These are phyloP conservation scores for Cryptococcus sp. DNA, from an alignment of 1,284 basidiomycete genomes.

Conservation along the genomic window DNA sequence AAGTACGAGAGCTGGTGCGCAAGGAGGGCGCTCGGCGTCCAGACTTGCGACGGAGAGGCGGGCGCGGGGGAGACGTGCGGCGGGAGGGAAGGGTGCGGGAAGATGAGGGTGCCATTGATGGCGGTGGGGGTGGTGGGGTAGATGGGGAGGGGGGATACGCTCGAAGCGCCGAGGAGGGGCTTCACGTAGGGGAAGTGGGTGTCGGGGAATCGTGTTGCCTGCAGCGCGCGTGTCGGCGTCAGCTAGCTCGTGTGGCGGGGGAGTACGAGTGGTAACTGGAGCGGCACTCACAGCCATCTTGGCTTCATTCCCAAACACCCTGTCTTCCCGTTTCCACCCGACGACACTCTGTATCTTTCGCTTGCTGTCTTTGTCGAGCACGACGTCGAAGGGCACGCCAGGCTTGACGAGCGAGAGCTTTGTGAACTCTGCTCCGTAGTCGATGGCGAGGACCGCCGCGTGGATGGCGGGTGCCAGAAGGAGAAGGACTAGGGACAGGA, in stretches of 20 bases:
- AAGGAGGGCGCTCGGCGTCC: conserved; percentile 84
- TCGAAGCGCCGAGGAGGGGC: conserved; percentile 64
- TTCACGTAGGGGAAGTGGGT: conserved; percentile 87
- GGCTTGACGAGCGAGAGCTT: conserved; percentile 96
- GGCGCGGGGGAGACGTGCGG: conserved; percentile 60
- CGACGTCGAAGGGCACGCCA: conserved; percentile 90
- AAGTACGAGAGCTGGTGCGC: conserved; percentile 93
- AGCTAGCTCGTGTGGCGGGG: background rate
- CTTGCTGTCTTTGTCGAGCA: conserved; percentile 94
- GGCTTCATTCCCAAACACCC: conserved; percentile 84
- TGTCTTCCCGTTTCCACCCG: conserved; percentile 80
- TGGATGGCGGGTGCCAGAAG: conserved; percentile 38
- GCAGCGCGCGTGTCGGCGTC: background rate
- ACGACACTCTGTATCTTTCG: conserved; percentile 88
- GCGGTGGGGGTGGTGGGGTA: conserved; percentile 39
- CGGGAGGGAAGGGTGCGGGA: conserved; percentile 66
- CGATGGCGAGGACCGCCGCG: conserved; percentile 73
- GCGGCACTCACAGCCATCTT: conserved; percentile 68
- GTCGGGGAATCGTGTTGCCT: conserved; percentile 86
- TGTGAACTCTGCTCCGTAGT: conserved; percentile 94
- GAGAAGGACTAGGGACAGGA: conserved; percentile 32
- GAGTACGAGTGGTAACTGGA: background rate
- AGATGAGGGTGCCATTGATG: conserved; percentile 57
- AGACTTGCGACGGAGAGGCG: conserved; percentile 54
- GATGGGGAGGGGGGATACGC: conserved; percentile 53